phyloP scores from a whole-genome alignment of 441 rosid species.

The Arabidopsis lyrata region DNA sequence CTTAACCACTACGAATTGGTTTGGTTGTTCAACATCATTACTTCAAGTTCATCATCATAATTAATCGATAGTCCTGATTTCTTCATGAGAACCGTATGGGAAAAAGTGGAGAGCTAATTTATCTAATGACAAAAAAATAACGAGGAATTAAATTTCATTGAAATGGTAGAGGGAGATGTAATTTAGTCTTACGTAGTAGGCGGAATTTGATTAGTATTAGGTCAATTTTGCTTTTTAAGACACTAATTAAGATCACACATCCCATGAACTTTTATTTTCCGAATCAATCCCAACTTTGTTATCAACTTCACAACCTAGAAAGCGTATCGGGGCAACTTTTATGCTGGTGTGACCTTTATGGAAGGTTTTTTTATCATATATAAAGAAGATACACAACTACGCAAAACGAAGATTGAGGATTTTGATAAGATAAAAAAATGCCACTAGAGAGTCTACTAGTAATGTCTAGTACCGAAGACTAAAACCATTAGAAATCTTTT shows the following conservation, averaged over 20 bases:
- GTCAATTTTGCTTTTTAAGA: background rate
- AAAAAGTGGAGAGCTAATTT: background rate
- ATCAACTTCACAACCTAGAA: background rate
- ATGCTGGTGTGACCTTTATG: background rate
- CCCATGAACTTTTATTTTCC: background rate
- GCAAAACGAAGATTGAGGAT: background rate
- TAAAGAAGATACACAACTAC: background rate
- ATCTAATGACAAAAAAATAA: background rate
- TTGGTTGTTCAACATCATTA: background rate
- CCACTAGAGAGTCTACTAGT: no score
- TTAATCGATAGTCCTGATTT: background rate
- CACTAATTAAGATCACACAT: background rate
- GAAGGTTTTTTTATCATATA: background rate
- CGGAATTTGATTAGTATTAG: background rate
- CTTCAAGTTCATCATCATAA: background rate
- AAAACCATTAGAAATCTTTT: conserved; percentile 16
- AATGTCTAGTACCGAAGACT: background rate
- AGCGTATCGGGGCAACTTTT: background rate
- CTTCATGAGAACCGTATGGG: background rate
- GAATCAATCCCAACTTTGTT: background rate
- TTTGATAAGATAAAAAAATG: background rate
- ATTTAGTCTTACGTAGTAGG: background rate
- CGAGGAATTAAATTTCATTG: background rate
- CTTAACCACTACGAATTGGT: background rate
- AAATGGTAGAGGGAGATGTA: background rate